These are phyloP conservation scores for Capsicum baccatum DNA, from an alignment of 257 asterid species.

Conservation along the genomic window DNA sequence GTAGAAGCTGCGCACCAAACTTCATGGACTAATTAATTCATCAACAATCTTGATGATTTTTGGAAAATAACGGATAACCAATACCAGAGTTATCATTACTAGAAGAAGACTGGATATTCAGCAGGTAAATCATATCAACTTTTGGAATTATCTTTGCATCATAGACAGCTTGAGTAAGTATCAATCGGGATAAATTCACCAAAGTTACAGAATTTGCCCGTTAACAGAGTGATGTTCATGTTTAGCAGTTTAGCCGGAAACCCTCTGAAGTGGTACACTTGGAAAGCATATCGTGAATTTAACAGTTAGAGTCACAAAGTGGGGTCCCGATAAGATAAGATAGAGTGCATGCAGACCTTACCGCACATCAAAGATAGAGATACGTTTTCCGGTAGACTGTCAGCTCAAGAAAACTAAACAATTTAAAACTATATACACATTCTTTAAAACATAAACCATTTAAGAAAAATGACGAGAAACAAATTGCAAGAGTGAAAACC, in stretches of 20 bases:
- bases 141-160: not conserved
- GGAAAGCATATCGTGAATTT: not conserved
- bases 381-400: not conserved
- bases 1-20: slow-evolving; percentile 17
- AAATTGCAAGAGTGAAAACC: too few species aligned
- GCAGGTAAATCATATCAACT: not conserved
- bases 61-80: not conserved
- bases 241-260: not conserved
- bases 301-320: not conserved
- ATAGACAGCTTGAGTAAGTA: not conserved
- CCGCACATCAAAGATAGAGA: not conserved
- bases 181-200: not conserved
- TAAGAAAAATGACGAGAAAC: too few species aligned
- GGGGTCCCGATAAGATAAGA: too few species aligned
- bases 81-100: not conserved
- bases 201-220: not conserved
- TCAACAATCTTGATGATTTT: not conserved
- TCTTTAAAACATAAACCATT: too few species aligned
- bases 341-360: too few species aligned
- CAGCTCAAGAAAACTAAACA: too few species aligned
- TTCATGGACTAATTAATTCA: slow-evolving; percentile 3
- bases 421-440: too few species aligned
- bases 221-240: not conserved
- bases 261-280: not conserved
- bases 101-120: not conserved